A percentile compares a stretch with the other conserved stretches of the same genome.
Conservation (phyloP, 495 filamentous ascomycete species). For the Aspergillus funiculosus region DNA sequence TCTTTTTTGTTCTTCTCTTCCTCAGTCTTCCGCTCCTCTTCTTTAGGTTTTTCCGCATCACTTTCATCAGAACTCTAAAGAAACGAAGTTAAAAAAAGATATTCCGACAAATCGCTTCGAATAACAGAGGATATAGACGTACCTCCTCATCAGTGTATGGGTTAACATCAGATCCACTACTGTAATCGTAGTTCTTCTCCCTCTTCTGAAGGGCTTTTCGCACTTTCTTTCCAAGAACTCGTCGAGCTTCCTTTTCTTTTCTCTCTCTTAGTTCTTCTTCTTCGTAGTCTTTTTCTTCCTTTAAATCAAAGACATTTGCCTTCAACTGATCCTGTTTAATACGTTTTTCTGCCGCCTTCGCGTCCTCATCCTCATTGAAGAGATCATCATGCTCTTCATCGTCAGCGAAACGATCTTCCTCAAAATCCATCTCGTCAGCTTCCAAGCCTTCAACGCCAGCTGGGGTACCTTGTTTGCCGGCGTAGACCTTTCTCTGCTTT, state of each 20-base stretch:
- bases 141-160: constrained; percentile 62
- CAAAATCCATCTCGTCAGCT: constrained; percentile 54
- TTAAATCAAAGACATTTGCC: constrained; percentile 80
- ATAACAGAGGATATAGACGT: constrained; percentile 1
- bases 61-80: constrained; percentile 40
- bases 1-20: constrained; percentile 54
- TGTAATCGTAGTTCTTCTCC: constrained; percentile 81
- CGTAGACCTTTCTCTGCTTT: constrained; percentile 41
- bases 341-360: constrained; percentile 76
- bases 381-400: constrained; percentile 82
- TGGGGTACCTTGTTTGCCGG: constrained; percentile 34
- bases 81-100: constrained; percentile 1
- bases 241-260: constrained; percentile 59
- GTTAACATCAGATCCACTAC: constrained; percentile 65
- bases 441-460: constrained; percentile 48
- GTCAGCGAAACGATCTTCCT: constrained; percentile 68
- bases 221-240: constrained; percentile 65
- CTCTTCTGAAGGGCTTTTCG: constrained; percentile 74
- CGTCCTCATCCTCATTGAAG: constrained; percentile 80
- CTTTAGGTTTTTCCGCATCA: constrained; percentile 51
- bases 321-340: constrained; percentile 83
- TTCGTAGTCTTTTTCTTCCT: constrained; percentile 81
- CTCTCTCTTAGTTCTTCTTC: constrained; percentile 66
- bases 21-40: constrained; percentile 66
- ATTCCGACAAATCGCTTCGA: too few relatives aligned